phyloP scores from a whole-genome alignment of 768 basidiomycete species.

The Leccinum truebloodii region DNA sequence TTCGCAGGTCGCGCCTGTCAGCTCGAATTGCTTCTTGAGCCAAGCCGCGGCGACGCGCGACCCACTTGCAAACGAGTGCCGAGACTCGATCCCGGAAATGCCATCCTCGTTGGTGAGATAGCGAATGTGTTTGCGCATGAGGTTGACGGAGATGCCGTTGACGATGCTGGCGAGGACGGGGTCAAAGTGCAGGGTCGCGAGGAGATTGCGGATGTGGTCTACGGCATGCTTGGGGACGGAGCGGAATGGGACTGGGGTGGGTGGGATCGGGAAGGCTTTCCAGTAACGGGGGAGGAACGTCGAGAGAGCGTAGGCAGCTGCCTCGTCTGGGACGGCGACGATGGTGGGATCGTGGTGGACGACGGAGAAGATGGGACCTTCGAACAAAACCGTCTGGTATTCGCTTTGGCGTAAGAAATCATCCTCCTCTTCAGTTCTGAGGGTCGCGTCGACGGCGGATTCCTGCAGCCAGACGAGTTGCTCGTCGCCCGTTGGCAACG shows the following conservation, averaged over 20 bases:
- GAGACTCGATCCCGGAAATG: constrained; percentile 67
- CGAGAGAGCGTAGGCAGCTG: constrained; percentile 51
- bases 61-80: constrained; percentile 86
- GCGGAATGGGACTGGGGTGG: constrained; percentile 44
- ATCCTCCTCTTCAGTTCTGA: constrained; percentile 40
- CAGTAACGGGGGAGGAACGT: constrained; percentile 70
- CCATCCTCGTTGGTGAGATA: constrained; percentile 85
- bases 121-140: constrained; percentile 70
- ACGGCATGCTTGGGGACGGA: constrained; percentile 60
- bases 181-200: constrained; percentile 63
- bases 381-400: constrained; percentile 14
- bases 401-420: constrained; percentile 33
- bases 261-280: constrained; percentile 66
- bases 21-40: constrained; percentile 70
- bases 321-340: constrained; percentile 46
- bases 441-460: constrained; percentile 47
- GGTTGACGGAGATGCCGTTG: constrained; percentile 62
- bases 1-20: constrained; percentile 72
- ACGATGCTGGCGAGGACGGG: constrained; percentile 68
- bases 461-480: constrained; percentile 67
- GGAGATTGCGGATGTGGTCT: constrained; percentile 55
- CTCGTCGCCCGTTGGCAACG: constrained; percentile 29
- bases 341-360: constrained; percentile 39
- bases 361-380: constrained; percentile 30
- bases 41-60: constrained; percentile 26